A percentile compares a stretch with the other conserved stretches of the same genome.
Evolutionary conservation across 345 rosid species (phyloP).

Genomic region (Sisymbrium altissimum): DNA sequence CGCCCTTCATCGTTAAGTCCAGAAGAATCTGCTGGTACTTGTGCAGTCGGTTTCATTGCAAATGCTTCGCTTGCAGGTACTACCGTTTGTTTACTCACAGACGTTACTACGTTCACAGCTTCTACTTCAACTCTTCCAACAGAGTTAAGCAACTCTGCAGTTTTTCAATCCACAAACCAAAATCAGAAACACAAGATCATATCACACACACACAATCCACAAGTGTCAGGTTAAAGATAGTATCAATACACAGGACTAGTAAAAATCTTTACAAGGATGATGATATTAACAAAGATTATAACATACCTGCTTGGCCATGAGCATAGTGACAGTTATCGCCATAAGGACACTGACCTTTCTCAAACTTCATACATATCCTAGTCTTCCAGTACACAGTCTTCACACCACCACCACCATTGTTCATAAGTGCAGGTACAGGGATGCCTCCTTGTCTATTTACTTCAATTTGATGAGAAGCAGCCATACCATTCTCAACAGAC

Average conservation of each 20-base stretch:
- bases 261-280: background rate
- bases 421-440: slow-evolving; percentile 9
- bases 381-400: slow-evolving; percentile 93
- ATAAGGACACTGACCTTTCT: slow-evolving; percentile 80
- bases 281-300: background rate
- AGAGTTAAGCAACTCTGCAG: slow-evolving; percentile 54
- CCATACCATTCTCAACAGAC: slow-evolving; percentile 35
- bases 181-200: background rate
- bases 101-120: slow-evolving; percentile 28
- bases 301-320: slow-evolving; percentile 83
- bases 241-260: background rate
- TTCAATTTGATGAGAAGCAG: slow-evolving; percentile 40
- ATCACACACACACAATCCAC: slow-evolving; percentile 2
- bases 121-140: slow-evolving; percentile 63
- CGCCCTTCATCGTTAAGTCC: slow-evolving; percentile 46
- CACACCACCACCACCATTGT: slow-evolving; percentile 29
- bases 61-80: slow-evolving; percentile 39
- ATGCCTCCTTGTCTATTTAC: slow-evolving; percentile 39
- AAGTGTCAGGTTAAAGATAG: background rate
- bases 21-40: slow-evolving; percentile 32
- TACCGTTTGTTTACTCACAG: slow-evolving; percentile 40
- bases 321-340: slow-evolving; percentile 95
- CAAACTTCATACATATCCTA: slow-evolving; percentile 76
- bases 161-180: slow-evolving; percentile 7
- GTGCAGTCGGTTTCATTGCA: slow-evolving; percentile 31